Conservation (phyloP, 306 rosid species). For the Medicago arabica region DNA sequence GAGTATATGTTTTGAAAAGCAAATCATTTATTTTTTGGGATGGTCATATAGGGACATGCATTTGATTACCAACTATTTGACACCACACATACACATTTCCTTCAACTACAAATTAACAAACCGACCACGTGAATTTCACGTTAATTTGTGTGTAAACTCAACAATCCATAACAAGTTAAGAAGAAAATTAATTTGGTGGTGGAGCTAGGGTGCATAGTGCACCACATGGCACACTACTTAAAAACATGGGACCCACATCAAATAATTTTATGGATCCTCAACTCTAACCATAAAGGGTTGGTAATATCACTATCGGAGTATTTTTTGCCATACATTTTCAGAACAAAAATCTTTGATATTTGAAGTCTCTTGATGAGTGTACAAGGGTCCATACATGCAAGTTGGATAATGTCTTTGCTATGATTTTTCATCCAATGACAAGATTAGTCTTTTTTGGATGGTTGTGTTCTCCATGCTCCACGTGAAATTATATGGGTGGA, state of each 20-base stretch:
- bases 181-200: not conserved
- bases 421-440: not conserved
- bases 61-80: too few relatives aligned
- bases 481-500: not conserved
- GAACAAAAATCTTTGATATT: constrained; percentile 6
- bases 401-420: not conserved
- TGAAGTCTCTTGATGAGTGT: not conserved
- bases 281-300: not conserved
- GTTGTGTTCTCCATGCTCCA: not conserved
- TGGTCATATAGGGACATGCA: too few relatives aligned
- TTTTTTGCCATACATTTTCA: constrained; percentile 15
- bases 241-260: not conserved
- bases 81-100: not conserved
- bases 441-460: not conserved
- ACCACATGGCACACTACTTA: constrained; percentile 16
- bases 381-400: not conserved
- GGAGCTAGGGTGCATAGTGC: not conserved
- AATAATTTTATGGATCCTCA: not conserved
- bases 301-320: not conserved
- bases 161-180: too few relatives aligned
- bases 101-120: not conserved
- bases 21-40: too few relatives aligned
- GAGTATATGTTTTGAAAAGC: too few relatives aligned
- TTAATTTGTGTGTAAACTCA: not conserved
- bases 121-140: not conserved